Base-by-base conservation (phyloP, 148 eudicot genomes). In the Gaultheria prostrata region DNA sequence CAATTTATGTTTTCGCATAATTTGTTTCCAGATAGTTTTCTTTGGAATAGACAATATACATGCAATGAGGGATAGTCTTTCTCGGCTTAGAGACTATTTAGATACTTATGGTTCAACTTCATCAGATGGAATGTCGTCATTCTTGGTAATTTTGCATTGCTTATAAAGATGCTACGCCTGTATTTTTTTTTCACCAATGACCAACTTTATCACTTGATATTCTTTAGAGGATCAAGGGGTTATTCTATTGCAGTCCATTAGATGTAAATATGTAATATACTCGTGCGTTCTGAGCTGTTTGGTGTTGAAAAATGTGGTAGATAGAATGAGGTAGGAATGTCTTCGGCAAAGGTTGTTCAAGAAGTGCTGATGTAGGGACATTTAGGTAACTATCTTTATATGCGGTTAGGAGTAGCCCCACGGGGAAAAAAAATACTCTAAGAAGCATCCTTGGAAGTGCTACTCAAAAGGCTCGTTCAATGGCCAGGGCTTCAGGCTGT, bases 31-130 rank as follows among this genome's bases (percentile, higher is more conserved):
- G 99, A 93, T 97, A 86, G 98, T 97, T 70, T 97, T 97, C 87
- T 91, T 97, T 87, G 99, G 99, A 78, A 94, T 97, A 84, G 98
- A 97, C 89, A 97, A 97, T 84, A 95, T 97, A 84, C 99, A 97
- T 89, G 98, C 98, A 26, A 97, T 97, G 99, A 89, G 99, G 87
- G 99, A 97, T 78, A 97, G 99, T 88, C 90, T 97, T 85, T 92
- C 88, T 86, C 95, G 98, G 85, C 95, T 97, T 56, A 95, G 99
- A 86, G 99, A 97, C 83, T 97, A 95, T 87, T 84, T 97, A 81
- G 99, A 97, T 91, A 97, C 98, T 83, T 90, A 97, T 86, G 99
- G 99, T 85, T 89, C 94, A 80, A 92, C 93, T 84, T 97, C 99
- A 65, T 97, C 99, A 2, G 99, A 97, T 92, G 99, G 99, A 84